These are phyloP conservation scores for Gnomoniopsis sp. DNA, from an alignment of 2,329 filamentous ascomycete genomes.

Conservation along the genomic window DNA sequence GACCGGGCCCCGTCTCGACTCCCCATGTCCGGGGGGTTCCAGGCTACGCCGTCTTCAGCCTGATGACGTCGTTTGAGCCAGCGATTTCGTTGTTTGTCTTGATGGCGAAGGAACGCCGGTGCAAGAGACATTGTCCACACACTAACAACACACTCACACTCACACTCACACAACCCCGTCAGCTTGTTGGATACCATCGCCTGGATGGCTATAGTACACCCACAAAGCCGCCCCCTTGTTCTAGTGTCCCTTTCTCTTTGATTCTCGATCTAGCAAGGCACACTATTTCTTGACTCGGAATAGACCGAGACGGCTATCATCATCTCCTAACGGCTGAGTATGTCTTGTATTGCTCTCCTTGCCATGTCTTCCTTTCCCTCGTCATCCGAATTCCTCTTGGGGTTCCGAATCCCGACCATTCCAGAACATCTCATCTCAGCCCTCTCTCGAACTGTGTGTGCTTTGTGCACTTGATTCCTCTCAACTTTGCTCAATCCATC, in stretches of 20 bases:
- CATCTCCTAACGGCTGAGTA: background rate
- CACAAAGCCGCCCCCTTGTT: background rate
- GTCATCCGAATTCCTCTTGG: background rate
- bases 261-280: background rate
- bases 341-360: background rate
- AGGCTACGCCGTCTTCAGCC: conserved; percentile 5
- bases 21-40: background rate
- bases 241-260: background rate
- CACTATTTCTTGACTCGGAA: conserved; percentile 2
- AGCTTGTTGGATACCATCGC: too few species aligned
- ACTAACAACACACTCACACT: too few species aligned
- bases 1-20: background rate
- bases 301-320: conserved; percentile 4
- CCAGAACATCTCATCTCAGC: background rate
- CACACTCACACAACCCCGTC: too few species aligned
- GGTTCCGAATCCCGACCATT: background rate
- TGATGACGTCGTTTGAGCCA: conserved; percentile 1
- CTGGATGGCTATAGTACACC: background rate
- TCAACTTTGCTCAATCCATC: background rate
- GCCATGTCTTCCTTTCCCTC: background rate
- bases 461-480: background rate
- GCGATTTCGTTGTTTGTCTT: too few species aligned
- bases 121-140: background rate
- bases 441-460: background rate
- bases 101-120: background rate